These are phyloP conservation scores for Neonectria punicea DNA, from an alignment of 2,329 filamentous ascomycete genomes.

Conservation along the genomic window DNA sequence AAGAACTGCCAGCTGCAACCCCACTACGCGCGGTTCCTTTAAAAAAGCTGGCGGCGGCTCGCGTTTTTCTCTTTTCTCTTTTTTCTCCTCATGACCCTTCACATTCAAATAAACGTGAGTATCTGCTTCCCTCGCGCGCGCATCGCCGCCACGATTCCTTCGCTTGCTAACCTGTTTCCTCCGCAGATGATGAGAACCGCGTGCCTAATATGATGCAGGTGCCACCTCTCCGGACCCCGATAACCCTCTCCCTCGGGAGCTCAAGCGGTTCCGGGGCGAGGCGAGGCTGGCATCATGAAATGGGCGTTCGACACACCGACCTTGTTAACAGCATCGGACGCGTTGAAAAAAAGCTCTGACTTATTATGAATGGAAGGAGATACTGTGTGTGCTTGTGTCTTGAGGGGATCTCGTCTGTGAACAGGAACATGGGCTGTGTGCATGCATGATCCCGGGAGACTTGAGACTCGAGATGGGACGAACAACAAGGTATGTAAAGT, in stretches of 20 bases:
- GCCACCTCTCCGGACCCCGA: constrained; percentile 70
- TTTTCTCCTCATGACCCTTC: constrained; percentile 86
- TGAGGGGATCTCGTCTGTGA: constrained; percentile 1
- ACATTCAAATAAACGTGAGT: constrained; percentile 97
- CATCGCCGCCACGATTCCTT: not conserved
- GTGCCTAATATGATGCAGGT: constrained; percentile 91
- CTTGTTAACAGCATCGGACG: constrained; percentile 96
- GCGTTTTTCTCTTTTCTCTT: constrained; percentile 57
- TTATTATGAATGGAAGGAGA: constrained; percentile 55
- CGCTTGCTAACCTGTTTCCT: constrained; percentile 46
- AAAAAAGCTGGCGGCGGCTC: constrained; percentile 49
- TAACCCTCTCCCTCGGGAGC: constrained; percentile 86
- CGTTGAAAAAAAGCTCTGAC: constrained; percentile 97
- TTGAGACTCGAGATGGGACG: not conserved
- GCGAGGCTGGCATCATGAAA: constrained; percentile 82
- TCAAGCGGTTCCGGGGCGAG: constrained; percentile 83
- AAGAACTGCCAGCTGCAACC: constrained; percentile 41
- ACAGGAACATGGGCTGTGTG: not conserved
- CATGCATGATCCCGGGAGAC: constrained; percentile 18
- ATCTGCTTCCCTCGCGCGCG: constrained; percentile 27
- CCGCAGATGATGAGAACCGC: constrained; percentile 98
- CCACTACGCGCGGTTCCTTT: constrained; percentile 45
- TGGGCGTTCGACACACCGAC: constrained; percentile 98
- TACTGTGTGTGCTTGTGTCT: not conserved
- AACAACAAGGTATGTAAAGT: constrained; percentile 4